These are phyloP conservation scores for Monosporozyma aerobia DNA, from an alignment of 805 yeast genomes.

Conservation along the genomic window DNA sequence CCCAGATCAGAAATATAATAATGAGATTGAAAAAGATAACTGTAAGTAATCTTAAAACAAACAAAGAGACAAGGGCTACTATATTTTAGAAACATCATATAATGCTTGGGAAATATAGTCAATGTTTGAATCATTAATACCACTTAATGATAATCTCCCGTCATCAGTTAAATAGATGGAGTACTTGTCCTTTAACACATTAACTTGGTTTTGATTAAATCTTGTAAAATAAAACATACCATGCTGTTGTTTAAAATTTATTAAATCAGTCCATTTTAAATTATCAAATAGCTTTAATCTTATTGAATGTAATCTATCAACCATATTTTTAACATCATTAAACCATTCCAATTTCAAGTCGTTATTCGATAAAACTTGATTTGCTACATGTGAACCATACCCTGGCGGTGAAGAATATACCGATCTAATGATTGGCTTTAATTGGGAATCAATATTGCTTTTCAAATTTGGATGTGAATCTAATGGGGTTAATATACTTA, in stretches of 20 bases:
- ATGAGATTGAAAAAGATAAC: not conserved
- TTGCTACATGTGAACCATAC: conserved; percentile 86
- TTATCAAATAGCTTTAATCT: conserved; percentile 54
- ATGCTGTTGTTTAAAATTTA: conserved; percentile 52
- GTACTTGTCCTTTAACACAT: conserved; percentile 56
- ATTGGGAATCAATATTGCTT: conserved; percentile 59
- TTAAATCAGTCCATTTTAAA: conserved; percentile 76
- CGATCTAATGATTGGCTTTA: conserved; percentile 77
- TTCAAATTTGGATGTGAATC: conserved; percentile 33
- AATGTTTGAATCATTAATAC: conserved; percentile 73
- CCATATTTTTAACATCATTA: conserved; percentile 67
- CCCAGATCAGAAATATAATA: not conserved
- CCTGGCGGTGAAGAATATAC: conserved; percentile 90
- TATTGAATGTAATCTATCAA: conserved; percentile 66
- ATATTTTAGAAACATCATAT: conserved; percentile 3
- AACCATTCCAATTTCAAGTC: conserved; percentile 67
- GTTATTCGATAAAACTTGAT: conserved; percentile 56
- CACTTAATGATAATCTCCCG: conserved; percentile 89
- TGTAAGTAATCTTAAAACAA: too few relatives aligned
- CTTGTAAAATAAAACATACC: conserved; percentile 98
- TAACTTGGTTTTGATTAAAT: conserved; percentile 59
- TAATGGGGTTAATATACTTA: conserved; percentile 47
- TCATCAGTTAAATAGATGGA: conserved; percentile 80
- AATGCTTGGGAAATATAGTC: conserved; percentile 37
- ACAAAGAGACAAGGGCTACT: not conserved